These are phyloP conservation scores for Manihot esculenta DNA, from an alignment of 441 rosid species.

Conservation along the genomic window DNA sequence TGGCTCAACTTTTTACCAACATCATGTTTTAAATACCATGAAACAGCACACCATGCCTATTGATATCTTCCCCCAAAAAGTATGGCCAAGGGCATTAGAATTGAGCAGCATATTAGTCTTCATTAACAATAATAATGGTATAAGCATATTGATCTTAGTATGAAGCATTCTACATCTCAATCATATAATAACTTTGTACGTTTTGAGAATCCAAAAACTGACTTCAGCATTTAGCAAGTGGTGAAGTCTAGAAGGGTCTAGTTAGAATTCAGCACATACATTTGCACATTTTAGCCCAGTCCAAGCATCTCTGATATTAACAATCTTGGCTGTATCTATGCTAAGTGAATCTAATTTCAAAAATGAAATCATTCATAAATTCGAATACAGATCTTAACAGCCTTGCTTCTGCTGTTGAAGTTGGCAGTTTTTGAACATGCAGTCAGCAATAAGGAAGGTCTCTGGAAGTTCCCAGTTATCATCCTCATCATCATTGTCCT, in stretches of 20 bases:
- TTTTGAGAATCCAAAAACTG: background rate
- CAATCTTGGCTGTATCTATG: background rate
- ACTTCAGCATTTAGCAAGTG: background rate
- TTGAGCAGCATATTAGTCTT: background rate
- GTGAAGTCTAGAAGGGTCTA: no score
- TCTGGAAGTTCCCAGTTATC: conserved; percentile 50
- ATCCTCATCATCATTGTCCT: conserved; percentile 23
- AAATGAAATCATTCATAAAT: background rate
- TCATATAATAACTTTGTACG: background rate
- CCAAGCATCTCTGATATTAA: background rate
- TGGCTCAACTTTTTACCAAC: no score
- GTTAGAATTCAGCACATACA: no score
- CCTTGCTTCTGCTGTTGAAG: background rate
- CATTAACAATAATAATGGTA: no score
- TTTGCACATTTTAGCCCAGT: background rate
- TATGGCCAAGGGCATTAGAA: background rate
- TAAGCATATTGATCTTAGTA: background rate
- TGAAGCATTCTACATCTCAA: background rate
- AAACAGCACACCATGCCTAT: no score
- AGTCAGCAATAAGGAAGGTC: conserved; percentile 26
- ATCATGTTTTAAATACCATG: no score
- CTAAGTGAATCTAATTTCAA: background rate
- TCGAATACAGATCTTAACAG: background rate
- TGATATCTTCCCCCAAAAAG: no score
- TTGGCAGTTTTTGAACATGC: background rate